Evolutionary conservation across 768 basidiomycete species (phyloP), one percentile per base, ranked within the genome.

Genomic region (Leccinum rimulosum): DNA sequence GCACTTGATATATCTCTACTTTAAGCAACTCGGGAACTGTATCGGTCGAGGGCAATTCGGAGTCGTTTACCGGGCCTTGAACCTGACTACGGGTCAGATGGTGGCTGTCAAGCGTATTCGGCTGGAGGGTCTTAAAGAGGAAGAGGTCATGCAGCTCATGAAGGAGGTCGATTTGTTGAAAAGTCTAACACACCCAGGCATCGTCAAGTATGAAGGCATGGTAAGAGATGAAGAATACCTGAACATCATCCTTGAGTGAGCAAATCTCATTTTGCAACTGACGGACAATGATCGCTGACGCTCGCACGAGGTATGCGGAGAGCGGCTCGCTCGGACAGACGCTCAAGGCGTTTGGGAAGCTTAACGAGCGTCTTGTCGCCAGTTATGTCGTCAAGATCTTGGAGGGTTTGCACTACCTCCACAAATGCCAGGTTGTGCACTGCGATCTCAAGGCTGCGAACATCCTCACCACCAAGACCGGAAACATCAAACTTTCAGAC

Each of bases 361-460:
- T 98, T 61, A 96, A 94, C 70, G 96, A 98, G 68, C 83, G 82
- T 22, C 86, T 98, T 28, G 94, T 96, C 8, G 91, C 95, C 1
- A 84, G 88, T 61, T 98, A 97, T 70, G 93, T 95, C 54, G 89
- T 93, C 74, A 97, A 95, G 81, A 98, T 98, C 68, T 81, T 98
- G 49, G 96, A 98, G 72, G 96, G 96, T 0, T 76, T 98, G 50
- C 85, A 95, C 68, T 98, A 98, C 73, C 84, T 99, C 14, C 96
- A 99, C 74, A 78, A 79, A 61, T 86, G 86, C 65, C 84, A 94
- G 69, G 93, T 97, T 59, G 95, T 98, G 9, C 96, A 99, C 71
- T 97, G 96, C 71, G 96, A 99, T 75, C 83, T 99, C 63, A 99
- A 99, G 74, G 95, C 96, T 0, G 96, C 96, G 25, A 99, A 98